phyloP scores from a whole-genome alignment of 2,329 filamentous ascomycete genomes.

The Fusarium globosum region DNA sequence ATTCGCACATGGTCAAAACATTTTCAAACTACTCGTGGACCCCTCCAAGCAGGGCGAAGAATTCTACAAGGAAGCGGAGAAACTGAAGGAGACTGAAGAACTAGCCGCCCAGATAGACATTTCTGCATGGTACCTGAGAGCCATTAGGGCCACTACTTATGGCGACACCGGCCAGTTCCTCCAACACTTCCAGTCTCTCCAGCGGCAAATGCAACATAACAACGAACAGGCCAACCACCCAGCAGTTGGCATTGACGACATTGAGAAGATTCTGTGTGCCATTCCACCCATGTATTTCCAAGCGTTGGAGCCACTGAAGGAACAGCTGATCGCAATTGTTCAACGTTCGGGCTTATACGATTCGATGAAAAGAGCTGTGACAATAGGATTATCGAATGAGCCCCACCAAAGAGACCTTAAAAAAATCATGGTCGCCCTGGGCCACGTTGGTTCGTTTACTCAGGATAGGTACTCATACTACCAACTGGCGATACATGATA shows the following conservation, averaged over 20 bases:
- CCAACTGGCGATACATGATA: neutral
- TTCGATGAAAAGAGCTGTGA: neutral
- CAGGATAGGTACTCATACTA: neutral
- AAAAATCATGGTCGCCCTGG: neutral
- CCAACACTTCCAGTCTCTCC: neutral
- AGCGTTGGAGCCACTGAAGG: neutral
- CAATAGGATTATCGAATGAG: neutral
- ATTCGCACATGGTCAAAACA: neutral
- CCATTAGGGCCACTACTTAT: neutral
- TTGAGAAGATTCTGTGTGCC: neutral
- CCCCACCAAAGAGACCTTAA: neutral
- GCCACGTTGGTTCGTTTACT: neutral
- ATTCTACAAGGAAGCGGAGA: neutral
- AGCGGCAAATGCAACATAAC: neutral
- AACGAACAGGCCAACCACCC: neutral
- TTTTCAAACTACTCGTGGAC: neutral
- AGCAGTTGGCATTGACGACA: neutral
- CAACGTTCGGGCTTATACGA: neutral
- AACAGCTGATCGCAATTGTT: neutral
- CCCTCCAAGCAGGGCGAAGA: neutral
- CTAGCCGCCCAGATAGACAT: neutral
- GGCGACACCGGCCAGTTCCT: neutral
- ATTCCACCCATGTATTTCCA: neutral
- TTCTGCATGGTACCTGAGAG: neutral
- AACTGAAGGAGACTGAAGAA: neutral